Evolutionary conservation across 306 rosid species (phyloP), one percentile per base, ranked within the genome.

Genomic region (Quercus variabilis): DNA sequence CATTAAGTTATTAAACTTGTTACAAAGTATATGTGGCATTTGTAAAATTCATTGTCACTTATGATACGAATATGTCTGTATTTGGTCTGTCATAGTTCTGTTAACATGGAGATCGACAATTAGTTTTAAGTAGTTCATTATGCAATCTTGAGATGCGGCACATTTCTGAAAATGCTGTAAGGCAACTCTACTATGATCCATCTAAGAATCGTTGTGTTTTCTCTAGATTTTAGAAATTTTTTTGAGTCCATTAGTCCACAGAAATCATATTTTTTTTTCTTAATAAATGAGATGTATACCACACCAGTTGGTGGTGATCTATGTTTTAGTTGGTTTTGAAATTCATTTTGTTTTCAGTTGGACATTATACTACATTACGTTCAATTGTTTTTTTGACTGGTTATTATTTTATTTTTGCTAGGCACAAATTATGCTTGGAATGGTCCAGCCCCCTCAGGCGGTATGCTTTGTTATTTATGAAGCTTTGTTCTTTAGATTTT

Each of bases 401-500:
- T 73, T 64, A 55, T 5, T 75, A 9, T 80, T 30, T 83, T 81
- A 25, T 65, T 84, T 84, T 83, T 62, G 49, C 62, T 83, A 96
- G 99, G 99, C 97, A 21, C 99, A 96, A 75, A 93, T 96, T 77
- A 96, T 96, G 98, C 98, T 96, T 74, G 99, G 98, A 79, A 96
- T 96, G 99, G 97, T 93, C 82, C 94, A 91, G 82, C 86, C 98
- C 23, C 94, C 97, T 83, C 94, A 92, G 80, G 82, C 14, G 92
- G 97, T 88, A 84, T 82, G 83, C 20, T 77, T 81, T 69, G 59
- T 63, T 77, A 28, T 73, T 59, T 62, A 28, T 73, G 41, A 59
- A 21, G 15, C 69, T 21, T 78, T 43, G 17, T 18, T 74, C 80
- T 80, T 59, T 77, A 68, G 51, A 60, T 58, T 79, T 76, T 73